Evolutionary conservation across 306 rosid species (phyloP), one percentile per base, ranked within the genome.

Genomic region (Castanea mollissima): DNA sequence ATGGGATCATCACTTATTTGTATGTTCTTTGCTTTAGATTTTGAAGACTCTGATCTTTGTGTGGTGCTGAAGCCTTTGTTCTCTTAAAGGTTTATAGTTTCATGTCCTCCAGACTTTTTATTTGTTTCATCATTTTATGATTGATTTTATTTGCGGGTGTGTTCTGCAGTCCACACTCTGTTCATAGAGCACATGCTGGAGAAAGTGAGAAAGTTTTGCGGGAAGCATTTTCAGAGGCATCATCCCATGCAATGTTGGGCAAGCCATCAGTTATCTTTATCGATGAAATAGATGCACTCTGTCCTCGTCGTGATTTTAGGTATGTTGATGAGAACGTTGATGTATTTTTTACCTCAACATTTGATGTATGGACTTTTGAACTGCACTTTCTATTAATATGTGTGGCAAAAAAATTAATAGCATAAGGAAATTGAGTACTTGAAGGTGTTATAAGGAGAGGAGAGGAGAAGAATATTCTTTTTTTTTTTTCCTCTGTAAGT

Each of bases 221-320:
- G 2, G 94, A 95, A 67, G 97, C 99, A 38, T 95, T 95, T 76
- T 78, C 89, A 1, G 85, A 85, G 90, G 98, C 99, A 73, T 79
- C 89, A 12, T 83, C 93, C 35, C 93, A 82, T 75, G 77, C 86
- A 64, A 81, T 80, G 72, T 78, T 63, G 69, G 93, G 93, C 85
- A 91, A 89, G 80, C 84, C 92, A 10, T 85, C 98, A 0, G 93
- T 93, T 79, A 83, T 95, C 75, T 95, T 93, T 78, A 91, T 91
- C 19, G 97, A 95, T 83, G 94, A 93, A 86, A 90, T 95, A 76
- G 99, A 95, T 83, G 93, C 90, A 70, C 88, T 95, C 31, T 95
- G 99, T 81, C 91, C 97, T 76, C 97, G 89, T 54, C 94, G 94
- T 76, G 85, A 90, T 85, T 91, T 93, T 62, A 91, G 87, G 99